Percentiles rank a stretch among this genome's conserved stretches.
Evolutionary conservation across 108 stramenopile species (phyloP).

Genomic region (Cyclotella sp.): DNA sequence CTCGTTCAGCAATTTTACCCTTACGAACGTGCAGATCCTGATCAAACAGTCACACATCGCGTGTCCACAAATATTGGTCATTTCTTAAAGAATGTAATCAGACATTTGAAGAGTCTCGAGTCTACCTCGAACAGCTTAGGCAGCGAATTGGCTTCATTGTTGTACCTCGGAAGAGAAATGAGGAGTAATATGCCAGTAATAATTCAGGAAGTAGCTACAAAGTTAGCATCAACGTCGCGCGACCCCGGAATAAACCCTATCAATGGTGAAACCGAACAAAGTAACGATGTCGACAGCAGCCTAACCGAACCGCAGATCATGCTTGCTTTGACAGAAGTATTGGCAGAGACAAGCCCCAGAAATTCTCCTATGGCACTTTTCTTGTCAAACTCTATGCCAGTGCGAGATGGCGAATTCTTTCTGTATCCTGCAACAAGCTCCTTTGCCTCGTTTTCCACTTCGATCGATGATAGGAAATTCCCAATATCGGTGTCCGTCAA

Average conservation of each 20-base stretch:
- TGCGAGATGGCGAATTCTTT: constrained; percentile 91
- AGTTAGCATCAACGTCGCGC: not conserved
- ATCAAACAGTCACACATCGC: constrained; percentile 70
- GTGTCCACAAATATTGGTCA: constrained; percentile 58
- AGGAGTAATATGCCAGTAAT: constrained; percentile 65
- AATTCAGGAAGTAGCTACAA: constrained; percentile 53
- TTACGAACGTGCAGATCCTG: constrained; percentile 71
- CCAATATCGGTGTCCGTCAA: constrained; percentile 68
- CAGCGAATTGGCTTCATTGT: constrained; percentile 69
- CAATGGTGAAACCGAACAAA: not conserved
- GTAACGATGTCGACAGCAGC: constrained; percentile 1
- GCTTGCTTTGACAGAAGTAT: constrained; percentile 62
- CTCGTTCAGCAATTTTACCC: constrained; percentile 72
- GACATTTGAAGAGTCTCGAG: constrained; percentile 16
- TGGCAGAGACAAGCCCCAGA: constrained; percentile 40
- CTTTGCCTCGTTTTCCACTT: constrained; percentile 2
- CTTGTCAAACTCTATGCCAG: constrained; percentile 94
- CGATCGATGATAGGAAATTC: not conserved
- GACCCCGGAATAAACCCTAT: not conserved
- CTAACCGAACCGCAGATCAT: constrained; percentile 88
- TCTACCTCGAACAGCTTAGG: constrained; percentile 6
- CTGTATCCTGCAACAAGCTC: constrained; percentile 59
- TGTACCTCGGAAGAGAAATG: constrained; percentile 63
- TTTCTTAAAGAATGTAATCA: constrained; percentile 50
- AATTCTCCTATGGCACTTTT: constrained; percentile 57